phyloP scores from a whole-genome alignment of 2,329 filamentous ascomycete genomes.

The Tolypocladium nubicola region DNA sequence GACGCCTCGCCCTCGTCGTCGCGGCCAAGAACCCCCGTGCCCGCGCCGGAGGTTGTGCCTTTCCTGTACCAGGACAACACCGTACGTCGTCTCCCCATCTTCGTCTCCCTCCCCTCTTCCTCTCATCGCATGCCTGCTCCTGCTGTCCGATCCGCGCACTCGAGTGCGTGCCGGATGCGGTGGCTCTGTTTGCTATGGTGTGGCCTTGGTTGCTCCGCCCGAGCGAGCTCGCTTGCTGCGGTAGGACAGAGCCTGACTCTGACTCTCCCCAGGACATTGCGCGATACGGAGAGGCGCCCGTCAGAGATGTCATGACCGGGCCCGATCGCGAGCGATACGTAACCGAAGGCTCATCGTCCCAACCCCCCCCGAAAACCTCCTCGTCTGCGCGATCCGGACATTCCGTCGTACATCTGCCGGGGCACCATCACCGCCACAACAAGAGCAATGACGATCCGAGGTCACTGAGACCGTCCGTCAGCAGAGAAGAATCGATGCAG shows the following conservation, averaged over 20 bases:
- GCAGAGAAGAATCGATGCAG: conserved; percentile 54
- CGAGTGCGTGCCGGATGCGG: neutral
- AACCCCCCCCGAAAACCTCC: conserved; percentile 47
- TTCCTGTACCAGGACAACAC: conserved; percentile 82
- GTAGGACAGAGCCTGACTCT: neutral
- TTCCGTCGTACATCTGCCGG: conserved; percentile 53
- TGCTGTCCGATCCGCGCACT: neutral
- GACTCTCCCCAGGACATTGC: conserved; percentile 51
- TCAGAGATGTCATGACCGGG: conserved; percentile 58
- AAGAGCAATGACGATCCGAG: conserved; percentile 57
- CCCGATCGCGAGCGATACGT: conserved; percentile 60
- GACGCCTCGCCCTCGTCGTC: conserved; percentile 68
- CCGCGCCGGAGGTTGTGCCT: conserved; percentile 90
- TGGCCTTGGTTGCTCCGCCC: neutral
- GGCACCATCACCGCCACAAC: conserved; percentile 57
- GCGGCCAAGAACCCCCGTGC: conserved; percentile 73
- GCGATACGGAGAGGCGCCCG: conserved; percentile 67
- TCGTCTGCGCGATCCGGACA: conserved; percentile 51
- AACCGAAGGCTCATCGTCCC: conserved; percentile 31
- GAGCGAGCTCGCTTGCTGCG: neutral
- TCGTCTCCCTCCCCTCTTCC: conserved; percentile 5
- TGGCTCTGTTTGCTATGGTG: neutral
- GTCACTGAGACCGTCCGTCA: conserved; percentile 59
- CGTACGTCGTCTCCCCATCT: conserved; percentile 37
- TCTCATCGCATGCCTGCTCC: neutral